Evolutionary conservation across 805 yeast species (phyloP), one percentile per base, ranked within the genome.

Genomic region (Kregervanrija delftensis): DNA sequence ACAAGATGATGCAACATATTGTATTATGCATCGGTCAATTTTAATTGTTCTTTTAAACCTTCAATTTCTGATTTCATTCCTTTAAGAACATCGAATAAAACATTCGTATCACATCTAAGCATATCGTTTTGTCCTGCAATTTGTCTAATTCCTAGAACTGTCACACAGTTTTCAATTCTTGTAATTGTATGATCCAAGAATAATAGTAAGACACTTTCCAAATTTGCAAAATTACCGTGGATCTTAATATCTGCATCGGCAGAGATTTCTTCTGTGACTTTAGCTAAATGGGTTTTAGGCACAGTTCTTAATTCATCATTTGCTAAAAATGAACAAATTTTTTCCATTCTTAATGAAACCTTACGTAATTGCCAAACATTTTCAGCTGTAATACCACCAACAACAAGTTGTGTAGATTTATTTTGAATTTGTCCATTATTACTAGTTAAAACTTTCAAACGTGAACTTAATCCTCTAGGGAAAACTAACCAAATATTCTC

Each of bases 401-500:
- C 55, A 14, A 53, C 50, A 14, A 57, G 48, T 45, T 52, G 54
- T 42, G 52, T 55, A 15, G 55, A 47, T 35, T 52, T 59, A 41
- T 53, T 57, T 10, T 54, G 53, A 32, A 58, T 63, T 34, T 63
- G 58, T 28, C 68, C 61, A 37, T 66, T 72, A 45, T 51, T 65
- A 28, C 36, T 51, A 3, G 53, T 52, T 36, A 59, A 36, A n/a
- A 61, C 49, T 43, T 75, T 77, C 63, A 74, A 74, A 52, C 98
- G 73, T 3, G 82, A 67, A 3, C 72, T 72, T 45, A 90, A 66
- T 28, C 71, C 68, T 44, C 71, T 69, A 2, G 98, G 95, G 66
- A 83, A 90, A 0, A 81, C 77, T 39, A 88, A 70, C 17, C 95
- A 86, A 12, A 93, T 82, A 34, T 74, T 74, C 62, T 93, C 99